Percentiles rank a stretch among this genome's conserved stretches.
These are phyloP conservation scores for Dictyostelium firmibasis DNA, from an alignment of 78 protist genomes.

Conservation along the genomic window DNA sequence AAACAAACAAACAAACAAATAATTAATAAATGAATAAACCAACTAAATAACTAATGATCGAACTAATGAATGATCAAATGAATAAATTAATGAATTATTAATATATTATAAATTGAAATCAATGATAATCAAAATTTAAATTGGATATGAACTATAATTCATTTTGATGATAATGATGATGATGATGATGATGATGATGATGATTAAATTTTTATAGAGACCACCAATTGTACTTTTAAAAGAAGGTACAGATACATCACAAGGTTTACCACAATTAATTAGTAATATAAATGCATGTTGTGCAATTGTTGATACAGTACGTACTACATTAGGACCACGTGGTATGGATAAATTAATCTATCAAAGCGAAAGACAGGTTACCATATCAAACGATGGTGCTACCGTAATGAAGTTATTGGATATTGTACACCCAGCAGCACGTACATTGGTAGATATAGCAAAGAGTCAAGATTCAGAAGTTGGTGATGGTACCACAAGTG, in stretches of 20 bases:
- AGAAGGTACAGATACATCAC: constrained; percentile 99
- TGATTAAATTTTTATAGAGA: constrained; percentile 34
- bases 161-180: too few species aligned
- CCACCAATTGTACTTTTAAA: constrained; percentile 97
- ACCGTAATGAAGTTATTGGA: constrained; percentile 99
- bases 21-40: background rate
- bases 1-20: background rate
- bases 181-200: too few species aligned
- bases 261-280: constrained; percentile 98
- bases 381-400: constrained; percentile 99
- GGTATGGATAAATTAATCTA: constrained; percentile 97
- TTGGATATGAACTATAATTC: too few species aligned
- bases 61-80: background rate
- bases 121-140: background rate
- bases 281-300: constrained; percentile 98
- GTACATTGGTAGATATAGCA: constrained; percentile 99
- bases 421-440: constrained; percentile 99
- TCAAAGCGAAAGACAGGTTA: constrained; percentile 78
- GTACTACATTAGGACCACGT: constrained; percentile 93
- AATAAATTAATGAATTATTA: background rate
- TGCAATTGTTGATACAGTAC: constrained; percentile 88
- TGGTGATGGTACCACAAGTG: constrained; percentile 99
- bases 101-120: background rate
- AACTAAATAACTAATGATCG: background rate
- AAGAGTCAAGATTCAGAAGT: constrained; percentile 97